Evolutionary conservation across 352 stramenopile species (phyloP), one percentile per base, ranked within the genome.

Genomic region (Pythium plurisporium): DNA sequence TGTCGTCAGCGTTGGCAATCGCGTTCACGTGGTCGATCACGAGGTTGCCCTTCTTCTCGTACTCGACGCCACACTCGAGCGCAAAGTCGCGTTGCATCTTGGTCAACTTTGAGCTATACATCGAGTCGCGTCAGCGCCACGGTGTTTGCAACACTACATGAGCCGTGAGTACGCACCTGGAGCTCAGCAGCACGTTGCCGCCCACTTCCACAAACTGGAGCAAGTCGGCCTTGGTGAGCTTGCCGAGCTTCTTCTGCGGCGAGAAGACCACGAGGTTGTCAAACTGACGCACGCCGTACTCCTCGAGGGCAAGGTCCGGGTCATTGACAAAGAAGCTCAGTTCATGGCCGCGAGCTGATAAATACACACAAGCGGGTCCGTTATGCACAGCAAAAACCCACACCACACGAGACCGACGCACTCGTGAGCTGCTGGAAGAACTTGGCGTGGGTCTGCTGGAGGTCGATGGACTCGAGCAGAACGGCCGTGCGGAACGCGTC

Each of bases 241-340:
- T 74, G 20, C 72, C 76, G 20, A 87, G 70, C 55, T 86, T 88
- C 72, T 90, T 90, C 44, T 88, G 70, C 25, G 89, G 87, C 34
- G 87, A 87, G 49, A 97, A 89, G 49, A 96, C 64, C 49, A 97
- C 70, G 57, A 97, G 70, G 64, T 97, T 92, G 55, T 97, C 91
- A 64, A 86, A 97, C 45, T 76, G 62, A 41, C 73, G 77, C 67
- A 95, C 88, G 49, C 89, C 89, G 69, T 90, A 97, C 56, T 76
- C 65, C n/a, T 84, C 77, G 2, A 97, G 73, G 37, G 64, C 45
- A 19, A 96, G 58, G 31, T 71, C 56, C 40, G 82, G 64, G 15
- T 86, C 77, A 38, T 74, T 77, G 8, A 75, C 54, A 52, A 77
- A 73, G 60, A 86, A 91, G 46, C 67, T 65, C 22, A 93, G 54